Evolutionary conservation across 768 basidiomycete species (phyloP), one percentile per base, ranked within the genome.

Genomic region (Hydnum rufescens): DNA sequence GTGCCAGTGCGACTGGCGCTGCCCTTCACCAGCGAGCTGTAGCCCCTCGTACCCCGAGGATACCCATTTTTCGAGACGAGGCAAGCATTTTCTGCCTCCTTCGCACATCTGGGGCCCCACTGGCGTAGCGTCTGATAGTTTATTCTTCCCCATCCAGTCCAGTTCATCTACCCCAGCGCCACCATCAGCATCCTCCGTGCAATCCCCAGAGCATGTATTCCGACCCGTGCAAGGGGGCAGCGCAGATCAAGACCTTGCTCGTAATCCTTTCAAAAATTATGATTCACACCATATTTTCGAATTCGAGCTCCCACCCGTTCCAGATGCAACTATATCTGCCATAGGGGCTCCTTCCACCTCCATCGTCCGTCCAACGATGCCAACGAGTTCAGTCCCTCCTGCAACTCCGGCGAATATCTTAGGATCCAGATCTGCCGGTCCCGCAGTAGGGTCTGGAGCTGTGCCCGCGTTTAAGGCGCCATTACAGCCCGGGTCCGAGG

Each of bases 61-160:
- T 71, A 23, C 65, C 69, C 49, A 67, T 72, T 0, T 70, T 68
- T 58, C 62, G 65, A 29, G 71, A 72, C 55, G 59, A 62, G 32
- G 70, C 8, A 4, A 39, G 22, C 22, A 22, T 39, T 39, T 13
- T 39, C 36, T 39, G 22, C 36, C 43, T 13, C 51, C 8, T 29
- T 4, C 22, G 23, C 36, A 39, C 36, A 22, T 39, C 36, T 39
- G 36, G n/a, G n/a, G n/a, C n/a, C n/a, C n/a, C n/a, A n/a, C n/a
- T n/a, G n/a, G n/a, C n/a, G n/a, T n/a, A n/a, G n/a, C n/a, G n/a
- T n/a, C n/a, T n/a, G n/a, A n/a, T n/a, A n/a, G n/a, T n/a, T n/a
- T n/a, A n/a, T n/a, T n/a, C n/a, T n/a, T n/a, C n/a, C n/a, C n/a
- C n/a, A n/a, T n/a, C n/a, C n/a, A n/a, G n/a, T n/a, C n/a, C 36